Conservation (phyloP, 2,329 filamentous ascomycete genomes). For the Pseudocercospora eumusae region DNA sequence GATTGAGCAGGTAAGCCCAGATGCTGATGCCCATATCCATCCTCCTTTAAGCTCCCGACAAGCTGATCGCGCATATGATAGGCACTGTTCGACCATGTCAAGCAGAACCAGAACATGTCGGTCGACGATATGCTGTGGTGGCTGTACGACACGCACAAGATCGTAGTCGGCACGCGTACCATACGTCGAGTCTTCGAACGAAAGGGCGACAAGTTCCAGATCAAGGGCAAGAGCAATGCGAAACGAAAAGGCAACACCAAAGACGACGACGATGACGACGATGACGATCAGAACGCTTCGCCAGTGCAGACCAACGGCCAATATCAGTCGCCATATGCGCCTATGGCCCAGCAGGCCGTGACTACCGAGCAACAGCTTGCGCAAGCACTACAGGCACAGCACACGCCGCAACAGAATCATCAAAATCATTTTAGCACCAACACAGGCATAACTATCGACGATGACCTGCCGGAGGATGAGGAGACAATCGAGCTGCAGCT, state of each 20-base stretch:
- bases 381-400: constrained; percentile 26
- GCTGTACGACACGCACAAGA: constrained; percentile 42
- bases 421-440: constrained; percentile 6
- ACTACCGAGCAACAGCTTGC: constrained; percentile 37
- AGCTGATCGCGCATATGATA: constrained; percentile 19
- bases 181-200: constrained; percentile 43
- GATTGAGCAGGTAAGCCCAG: constrained; percentile 35
- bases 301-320: constrained; percentile 20
- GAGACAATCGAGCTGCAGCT: constrained; percentile 42
- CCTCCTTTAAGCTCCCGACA: background rate
- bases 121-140: constrained; percentile 45
- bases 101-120: constrained; percentile 39
- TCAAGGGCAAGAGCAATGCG: constrained; percentile 23
- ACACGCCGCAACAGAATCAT: constrained; percentile 27
- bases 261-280: constrained; percentile 30
- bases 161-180: constrained; percentile 42
- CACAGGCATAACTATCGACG: constrained; percentile 26
- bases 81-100: constrained; percentile 41
- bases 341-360: constrained; percentile 33
- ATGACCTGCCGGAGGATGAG: constrained; percentile 38
- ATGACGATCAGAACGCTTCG: constrained; percentile 13
- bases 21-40: background rate
- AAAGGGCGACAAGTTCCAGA: constrained; percentile 38
- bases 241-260: constrained; percentile 28
- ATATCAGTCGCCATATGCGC: constrained; percentile 41